Percentiles rank a stretch among this genome's conserved stretches.
Conservation (phyloP, 73 alveolate species). For the Loxodes magnus region DNA sequence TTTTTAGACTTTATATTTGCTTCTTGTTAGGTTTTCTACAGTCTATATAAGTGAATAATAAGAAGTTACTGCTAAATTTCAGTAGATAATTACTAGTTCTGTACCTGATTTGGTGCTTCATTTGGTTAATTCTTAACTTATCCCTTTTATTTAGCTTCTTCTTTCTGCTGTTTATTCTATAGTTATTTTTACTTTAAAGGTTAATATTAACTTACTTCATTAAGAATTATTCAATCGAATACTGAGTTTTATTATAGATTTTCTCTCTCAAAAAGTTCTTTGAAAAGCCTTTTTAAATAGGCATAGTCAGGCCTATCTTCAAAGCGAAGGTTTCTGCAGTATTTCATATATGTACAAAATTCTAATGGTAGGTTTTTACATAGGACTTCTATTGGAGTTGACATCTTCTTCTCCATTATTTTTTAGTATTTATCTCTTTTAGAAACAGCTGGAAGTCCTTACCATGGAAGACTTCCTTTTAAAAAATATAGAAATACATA, state of each 20-base stretch:
- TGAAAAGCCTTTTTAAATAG: conserved; percentile 57
- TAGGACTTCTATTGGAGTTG: conserved; percentile 52
- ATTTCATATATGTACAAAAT: conserved; percentile 55
- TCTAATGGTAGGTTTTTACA: conserved; percentile 69
- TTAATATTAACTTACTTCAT: background rate
- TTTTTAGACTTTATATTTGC: too few species aligned
- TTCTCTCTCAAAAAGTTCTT: conserved; percentile 31
- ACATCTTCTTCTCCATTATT: conserved; percentile 73
- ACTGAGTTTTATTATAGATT: conserved; percentile 35
- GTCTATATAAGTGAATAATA: too few species aligned
- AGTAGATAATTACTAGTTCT: too few species aligned
- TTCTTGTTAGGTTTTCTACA: too few species aligned
- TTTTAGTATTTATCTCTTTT: conserved; percentile 50
- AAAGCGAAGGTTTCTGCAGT: conserved; percentile 57
- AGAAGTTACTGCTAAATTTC: too few species aligned
- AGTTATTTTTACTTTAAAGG: too few species aligned
- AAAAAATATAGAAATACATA: conserved; percentile 37
- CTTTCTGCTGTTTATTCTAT: too few species aligned
- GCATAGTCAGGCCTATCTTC: conserved; percentile 77
- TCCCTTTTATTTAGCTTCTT: too few species aligned
- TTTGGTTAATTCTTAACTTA: too few species aligned
- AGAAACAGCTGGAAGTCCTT: conserved; percentile 28
- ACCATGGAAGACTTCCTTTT: conserved; percentile 75
- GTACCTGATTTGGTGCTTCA: too few species aligned
- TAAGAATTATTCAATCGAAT: conserved; percentile 38